Base-by-base conservation (phyloP, 352 stramenopile species). In the Thraustotheca clavata region DNA sequence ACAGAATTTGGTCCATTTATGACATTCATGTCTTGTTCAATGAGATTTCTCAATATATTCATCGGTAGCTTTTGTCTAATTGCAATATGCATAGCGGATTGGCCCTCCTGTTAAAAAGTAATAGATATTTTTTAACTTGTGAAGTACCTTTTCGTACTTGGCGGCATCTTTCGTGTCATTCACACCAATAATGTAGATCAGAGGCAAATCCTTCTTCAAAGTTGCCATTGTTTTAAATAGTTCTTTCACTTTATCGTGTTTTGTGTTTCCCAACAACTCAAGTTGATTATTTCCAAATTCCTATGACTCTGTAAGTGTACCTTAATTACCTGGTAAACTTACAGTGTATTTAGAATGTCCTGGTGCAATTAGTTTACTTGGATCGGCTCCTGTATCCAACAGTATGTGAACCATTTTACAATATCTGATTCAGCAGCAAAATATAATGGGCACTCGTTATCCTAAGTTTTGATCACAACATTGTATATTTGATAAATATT, bases 11-110 rank as follows among this genome's bases (percentile, higher is more conserved):
- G 43, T 9, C n/a, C 50, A 31, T 60, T 38, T 24, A 60, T 22
- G 48, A 49, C 50, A 48, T 49, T 60, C 7, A 60, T 9, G 12
- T 60, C 50, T 20, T 60, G 34, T 60, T 60, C 34, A 8, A 38
- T 22, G 26, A 60, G 27, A 24, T n/a, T n/a, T 35, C 48, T 38
- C 5, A 60, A 20, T 3, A 49, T 46, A 4, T 50, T 9, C 20
- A n/a, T 32, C 31, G 29, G 33, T 22, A 20, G 50, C 9, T 8
- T 4, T 34, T 60, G 14, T 14, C n/a, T 14, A 18, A 60, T 49
- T 6, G 50, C 50, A 16, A 38, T 14, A 48, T 60, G 50, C 27
- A 60, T 18, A 32, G 18, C 50, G 5, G 27, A 49, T 48, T 48
- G 50, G 31, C 48, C 29, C 18, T 14, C 50, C 50, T 60, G 48